Conservation (phyloP, 768 basidiomycete genomes). For the Wakefieldia striispora region DNA sequence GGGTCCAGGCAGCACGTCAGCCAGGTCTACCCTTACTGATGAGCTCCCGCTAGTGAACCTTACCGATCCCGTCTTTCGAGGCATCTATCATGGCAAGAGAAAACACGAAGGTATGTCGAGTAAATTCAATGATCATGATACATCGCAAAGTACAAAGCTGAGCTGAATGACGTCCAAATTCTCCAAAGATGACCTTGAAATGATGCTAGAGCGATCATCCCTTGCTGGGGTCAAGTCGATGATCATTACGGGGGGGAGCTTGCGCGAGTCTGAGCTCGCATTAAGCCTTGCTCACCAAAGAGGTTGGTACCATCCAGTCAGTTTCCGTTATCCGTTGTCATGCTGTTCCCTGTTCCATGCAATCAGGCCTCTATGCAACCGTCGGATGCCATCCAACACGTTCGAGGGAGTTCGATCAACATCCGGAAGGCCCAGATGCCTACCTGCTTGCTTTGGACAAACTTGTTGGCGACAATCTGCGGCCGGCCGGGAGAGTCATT, state of each 20-base stretch:
- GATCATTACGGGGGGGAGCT: constrained; percentile 74
- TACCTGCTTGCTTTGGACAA: constrained; percentile 61
- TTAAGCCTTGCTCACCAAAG: constrained; percentile 58
- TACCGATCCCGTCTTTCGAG: constrained; percentile 57
- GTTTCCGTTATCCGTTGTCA: background rate
- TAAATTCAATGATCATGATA: background rate
- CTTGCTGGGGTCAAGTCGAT: constrained; percentile 64
- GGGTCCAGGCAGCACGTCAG: background rate
- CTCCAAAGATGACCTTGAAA: constrained; percentile 57
- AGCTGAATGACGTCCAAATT: background rate
- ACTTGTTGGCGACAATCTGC: constrained; percentile 48
- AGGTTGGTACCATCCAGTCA: constrained; percentile 33
- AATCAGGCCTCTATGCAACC: constrained; percentile 63
- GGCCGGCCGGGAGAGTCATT: constrained; percentile 57
- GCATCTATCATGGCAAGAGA: constrained; percentile 45
- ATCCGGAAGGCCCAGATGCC: constrained; percentile 51
- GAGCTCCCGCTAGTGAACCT: constrained; percentile 42
- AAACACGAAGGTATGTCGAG: constrained; percentile 47
- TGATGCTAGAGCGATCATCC: constrained; percentile 54
- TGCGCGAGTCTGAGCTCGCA: constrained; percentile 60
- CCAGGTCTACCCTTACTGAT: background rate
- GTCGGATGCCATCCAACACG: constrained; percentile 82
- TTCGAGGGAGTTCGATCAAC: constrained; percentile 61
- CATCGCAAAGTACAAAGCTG: too few species aligned
- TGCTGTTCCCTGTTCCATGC: background rate